phyloP scores from a whole-genome alignment of 1,284 basidiomycete species.

The Cutaneotrichosporon spelunceum region DNA sequence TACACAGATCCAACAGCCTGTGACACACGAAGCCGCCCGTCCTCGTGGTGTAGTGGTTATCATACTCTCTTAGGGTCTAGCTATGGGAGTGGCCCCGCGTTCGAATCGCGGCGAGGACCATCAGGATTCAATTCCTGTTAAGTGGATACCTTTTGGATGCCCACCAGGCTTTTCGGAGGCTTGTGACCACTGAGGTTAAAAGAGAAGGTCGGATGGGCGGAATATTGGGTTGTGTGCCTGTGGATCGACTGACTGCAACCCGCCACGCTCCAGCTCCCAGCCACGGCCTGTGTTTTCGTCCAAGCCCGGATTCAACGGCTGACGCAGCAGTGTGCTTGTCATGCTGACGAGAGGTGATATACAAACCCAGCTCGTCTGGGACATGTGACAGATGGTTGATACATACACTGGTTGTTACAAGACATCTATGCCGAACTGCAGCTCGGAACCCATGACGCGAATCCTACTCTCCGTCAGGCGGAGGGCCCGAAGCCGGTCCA shows the following conservation, averaged over 20 bases:
- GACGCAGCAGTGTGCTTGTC: no score
- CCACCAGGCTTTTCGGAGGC: background rate
- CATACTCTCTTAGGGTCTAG: conserved; percentile 1
- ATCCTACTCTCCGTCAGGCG: background rate
- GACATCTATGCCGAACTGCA: background rate
- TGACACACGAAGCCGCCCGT: background rate
- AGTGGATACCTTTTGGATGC: background rate
- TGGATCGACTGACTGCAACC: no score
- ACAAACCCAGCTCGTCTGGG: no score
- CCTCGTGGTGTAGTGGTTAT: conserved; percentile 1
- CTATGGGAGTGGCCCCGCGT: conserved; percentile 1
- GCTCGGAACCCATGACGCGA: background rate
- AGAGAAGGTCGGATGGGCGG: no score
- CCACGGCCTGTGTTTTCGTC: no score
- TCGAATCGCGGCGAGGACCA: conserved; percentile 1
- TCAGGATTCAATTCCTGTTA: background rate
- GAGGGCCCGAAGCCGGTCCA: conserved; percentile 14
- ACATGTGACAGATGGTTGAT: background rate
- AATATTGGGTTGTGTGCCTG: no score
- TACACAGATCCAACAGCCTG: no score
- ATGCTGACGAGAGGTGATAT: no score
- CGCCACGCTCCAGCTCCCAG: no score
- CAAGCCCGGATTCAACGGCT: no score
- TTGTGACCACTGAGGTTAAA: no score
- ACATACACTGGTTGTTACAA: conserved; percentile 1